Evolutionary conservation across 768 basidiomycete genomes (phyloP).

Genomic region (Lepiota brunneoincarnata): DNA sequence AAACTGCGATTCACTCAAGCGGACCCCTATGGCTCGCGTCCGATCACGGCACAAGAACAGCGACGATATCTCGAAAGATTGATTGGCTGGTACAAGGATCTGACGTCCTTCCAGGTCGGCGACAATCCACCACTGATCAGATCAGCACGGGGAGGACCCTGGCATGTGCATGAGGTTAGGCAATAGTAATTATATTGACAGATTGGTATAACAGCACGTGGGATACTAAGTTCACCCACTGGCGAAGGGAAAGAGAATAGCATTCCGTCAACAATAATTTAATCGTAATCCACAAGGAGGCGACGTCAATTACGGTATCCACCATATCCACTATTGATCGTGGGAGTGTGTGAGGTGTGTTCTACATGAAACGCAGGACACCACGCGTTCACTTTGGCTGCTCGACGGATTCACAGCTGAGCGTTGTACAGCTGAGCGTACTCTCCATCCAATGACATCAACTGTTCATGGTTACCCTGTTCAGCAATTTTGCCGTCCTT

Average conservation of each 20-base stretch:
- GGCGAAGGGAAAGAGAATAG: too few relatives aligned
- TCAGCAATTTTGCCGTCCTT: slow-evolving; percentile 32
- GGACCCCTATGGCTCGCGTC: slow-evolving; percentile 6
- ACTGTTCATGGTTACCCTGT: slow-evolving; percentile 30
- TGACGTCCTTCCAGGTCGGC: slow-evolving; percentile 7
- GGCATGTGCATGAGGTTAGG: slow-evolving; percentile 4
- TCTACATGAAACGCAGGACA: neutral
- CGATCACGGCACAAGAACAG: slow-evolving; percentile 5
- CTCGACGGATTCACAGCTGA: slow-evolving; percentile 16
- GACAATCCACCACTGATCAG: slow-evolving; percentile 4
- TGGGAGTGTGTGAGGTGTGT: neutral
- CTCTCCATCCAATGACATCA: slow-evolving; percentile 25
- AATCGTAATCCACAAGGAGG: too few relatives aligned
- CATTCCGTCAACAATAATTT: too few relatives aligned
- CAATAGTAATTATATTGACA: neutral
- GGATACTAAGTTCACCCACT: too few relatives aligned
- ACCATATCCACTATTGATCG: too few relatives aligned
- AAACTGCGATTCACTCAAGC: slow-evolving; percentile 6
- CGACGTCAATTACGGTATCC: too few relatives aligned
- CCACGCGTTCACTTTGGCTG: neutral
- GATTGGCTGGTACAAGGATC: neutral
- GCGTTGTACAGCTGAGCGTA: slow-evolving; percentile 32
- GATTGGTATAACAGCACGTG: too few relatives aligned
- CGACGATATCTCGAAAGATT: slow-evolving; percentile 1
- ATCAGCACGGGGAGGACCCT: neutral